A percentile compares a stretch with the other conserved stretches of the same genome.
Evolutionary conservation across 129 eudicot species (phyloP).

Genomic region (carrot (Daucus carota)): DH1_v3.0 NC_030387.2:7611501-7612000

Average conservation of each 20-base stretch:
- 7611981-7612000: conserved; percentile 45
- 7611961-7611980: conserved; percentile 31
- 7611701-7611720: conserved; percentile 58
- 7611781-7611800: conserved; percentile 40
- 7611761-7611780: conserved; percentile 67
- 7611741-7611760: conserved; percentile 72
- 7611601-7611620: conserved; percentile 46
- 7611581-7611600: conserved; percentile 54
- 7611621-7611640: conserved; percentile 58
- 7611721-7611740: conserved; percentile 43
- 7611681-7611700: conserved; percentile 49
- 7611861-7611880: conserved; percentile 7
- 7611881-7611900: conserved; percentile 3
- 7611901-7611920: conserved; percentile 1
- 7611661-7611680: conserved; percentile 31
- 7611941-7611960: conserved; percentile 7
- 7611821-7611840: conserved; percentile 32
- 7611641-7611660: conserved; percentile 67
- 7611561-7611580: conserved; percentile 58
- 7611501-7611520: conserved; percentile 34
- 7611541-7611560: conserved; percentile 74
- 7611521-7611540: conserved; percentile 29
- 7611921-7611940: conserved; percentile 8
- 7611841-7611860: background rate
- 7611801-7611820: conserved; percentile 49